phyloP scores from a whole-genome alignment of 306 rosid genomes.

The Heteromeles arbutifolia region DNA sequence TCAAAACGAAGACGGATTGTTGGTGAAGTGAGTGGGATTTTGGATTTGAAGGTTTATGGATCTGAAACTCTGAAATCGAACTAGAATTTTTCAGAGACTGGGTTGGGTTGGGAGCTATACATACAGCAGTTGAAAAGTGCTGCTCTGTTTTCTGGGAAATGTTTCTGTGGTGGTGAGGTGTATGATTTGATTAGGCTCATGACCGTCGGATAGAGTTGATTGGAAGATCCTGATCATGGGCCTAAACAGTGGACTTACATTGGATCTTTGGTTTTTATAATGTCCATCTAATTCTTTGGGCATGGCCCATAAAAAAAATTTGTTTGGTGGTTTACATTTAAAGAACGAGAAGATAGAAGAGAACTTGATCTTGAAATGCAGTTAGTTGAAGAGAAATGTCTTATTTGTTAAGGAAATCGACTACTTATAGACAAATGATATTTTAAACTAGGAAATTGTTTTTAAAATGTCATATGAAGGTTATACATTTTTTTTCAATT shows the following conservation, averaged over 20 bases:
- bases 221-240: background rate
- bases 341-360: no score
- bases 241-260: background rate
- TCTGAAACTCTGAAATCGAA: background rate
- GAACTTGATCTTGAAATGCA: no score
- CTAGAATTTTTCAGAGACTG: background rate
- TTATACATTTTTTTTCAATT: no score
- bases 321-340: no score
- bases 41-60: background rate
- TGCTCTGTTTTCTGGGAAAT: background rate
- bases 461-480: no score
- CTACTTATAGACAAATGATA: no score
- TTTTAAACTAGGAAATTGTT: no score
- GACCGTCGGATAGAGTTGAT: conserved; percentile 1
- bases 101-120: background rate
- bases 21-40: background rate
- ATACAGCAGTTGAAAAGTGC: background rate
- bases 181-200: background rate
- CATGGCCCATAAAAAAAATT: background rate
- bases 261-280: background rate
- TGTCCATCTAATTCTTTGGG: background rate
- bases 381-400: no score
- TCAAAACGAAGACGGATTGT: background rate
- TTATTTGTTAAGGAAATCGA: no score
- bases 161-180: background rate